Percentiles rank a stretch among this genome's conserved stretches.
phyloP scores from a whole-genome alignment of 805 yeast genomes.

The Zygosaccharomyces bailii region DNA sequence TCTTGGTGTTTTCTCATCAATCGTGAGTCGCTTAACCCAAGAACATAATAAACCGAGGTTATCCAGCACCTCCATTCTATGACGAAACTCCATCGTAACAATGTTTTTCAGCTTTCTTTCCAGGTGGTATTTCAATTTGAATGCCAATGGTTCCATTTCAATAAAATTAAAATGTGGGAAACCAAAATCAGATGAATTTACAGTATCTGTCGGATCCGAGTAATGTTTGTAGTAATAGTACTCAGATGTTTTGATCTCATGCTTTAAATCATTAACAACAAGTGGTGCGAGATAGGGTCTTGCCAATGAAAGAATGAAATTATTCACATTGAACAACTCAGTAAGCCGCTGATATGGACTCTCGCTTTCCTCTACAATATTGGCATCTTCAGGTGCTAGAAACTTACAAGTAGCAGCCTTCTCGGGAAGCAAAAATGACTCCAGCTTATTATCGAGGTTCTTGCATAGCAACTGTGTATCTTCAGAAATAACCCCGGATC shows the following conservation, averaged over 20 bases:
- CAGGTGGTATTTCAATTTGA: conserved; percentile 35
- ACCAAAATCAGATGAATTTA: conserved; percentile 20
- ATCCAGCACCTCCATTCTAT: conserved; percentile 76
- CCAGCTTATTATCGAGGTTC: conserved; percentile 60
- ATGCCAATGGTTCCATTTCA: conserved; percentile 37
- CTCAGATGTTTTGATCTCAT: conserved; percentile 46
- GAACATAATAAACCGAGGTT: conserved; percentile 71
- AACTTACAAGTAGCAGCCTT: conserved; percentile 31
- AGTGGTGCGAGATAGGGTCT: conserved; percentile 92
- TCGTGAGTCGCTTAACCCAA: conserved; percentile 66
- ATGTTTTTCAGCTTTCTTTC: conserved; percentile 50
- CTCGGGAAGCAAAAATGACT: conserved; percentile 47
- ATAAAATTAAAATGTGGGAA: conserved; percentile 32
- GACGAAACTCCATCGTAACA: conserved; percentile 74
- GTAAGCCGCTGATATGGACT: conserved; percentile 85
- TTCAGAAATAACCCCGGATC: conserved; percentile 61
- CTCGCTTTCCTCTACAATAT: conserved; percentile 41
- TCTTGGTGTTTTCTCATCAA: conserved; percentile 83
- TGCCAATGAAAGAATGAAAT: conserved; percentile 85
- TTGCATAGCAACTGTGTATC: conserved; percentile 56
- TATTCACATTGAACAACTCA: conserved; percentile 92
- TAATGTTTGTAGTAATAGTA: conserved; percentile 38
- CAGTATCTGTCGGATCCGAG: conserved; percentile 35
- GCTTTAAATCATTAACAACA: conserved; percentile 76
- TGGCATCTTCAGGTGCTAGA: conserved; percentile 47